Evolutionary conservation across 1,139 yeast genomes (phyloP), one percentile per base, ranked within the genome.

Genomic region (Candida sojae): DNA sequence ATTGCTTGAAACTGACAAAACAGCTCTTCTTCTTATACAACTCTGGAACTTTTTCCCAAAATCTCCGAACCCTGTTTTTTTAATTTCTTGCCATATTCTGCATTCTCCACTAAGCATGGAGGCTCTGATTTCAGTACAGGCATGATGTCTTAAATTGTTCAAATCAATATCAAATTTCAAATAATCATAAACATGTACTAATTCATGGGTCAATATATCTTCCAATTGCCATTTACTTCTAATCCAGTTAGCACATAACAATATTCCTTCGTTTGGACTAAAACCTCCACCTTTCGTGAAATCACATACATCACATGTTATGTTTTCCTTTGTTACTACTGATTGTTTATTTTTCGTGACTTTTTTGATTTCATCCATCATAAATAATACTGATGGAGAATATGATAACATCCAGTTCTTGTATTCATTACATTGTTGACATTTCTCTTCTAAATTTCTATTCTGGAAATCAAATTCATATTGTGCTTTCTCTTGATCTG

Each of bases 81-180:
- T 79, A 56, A 93, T 84, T 64, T 93, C 97, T 58, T 87, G 88
- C 82, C 87, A 81, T 59, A 93, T 83, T 34, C 98, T 79, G 67
- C 99, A 93, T 63, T 93, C 99, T 7, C 99, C 99, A 60, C 96
- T 88, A 35, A 93, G 74, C 62, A 89, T 86, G 11, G 96, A 86
- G 0, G 99, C 99, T 52, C 99, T 76, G 46, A 93, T 90, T 68
- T 93, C 99, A 0, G 97, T 86, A 66, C 99, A 95, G 0, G 99
- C 99, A 64, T 93, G 99, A 62, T 93, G 99, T 60, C 83, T 82
- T 61, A 95, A 73, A 65, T 93, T 82, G 48, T 77, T 64, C 84
- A 96, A 86, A 64, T 93, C 88, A 8, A 93, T 90, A 47, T 89
- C 75, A 71, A 95, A 93, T 64, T 90, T 86, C 57, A 90, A 74